Conservation (phyloP, 352 stramenopile genomes). For the Phytophthora tubulina region DNA sequence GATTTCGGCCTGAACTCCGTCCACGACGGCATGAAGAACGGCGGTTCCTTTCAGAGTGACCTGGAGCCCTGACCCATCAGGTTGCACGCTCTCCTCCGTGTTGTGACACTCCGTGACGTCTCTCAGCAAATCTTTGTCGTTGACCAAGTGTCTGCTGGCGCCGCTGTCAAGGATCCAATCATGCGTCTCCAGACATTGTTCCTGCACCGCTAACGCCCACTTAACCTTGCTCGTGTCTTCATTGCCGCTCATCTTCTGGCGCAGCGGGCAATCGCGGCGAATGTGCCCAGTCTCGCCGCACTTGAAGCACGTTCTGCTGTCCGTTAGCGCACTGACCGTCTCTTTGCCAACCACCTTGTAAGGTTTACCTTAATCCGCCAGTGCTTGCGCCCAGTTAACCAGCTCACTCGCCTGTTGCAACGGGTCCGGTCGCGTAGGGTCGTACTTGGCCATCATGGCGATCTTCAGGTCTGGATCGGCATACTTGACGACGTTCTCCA, state of each 20-base stretch:
- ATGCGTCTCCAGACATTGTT: background rate
- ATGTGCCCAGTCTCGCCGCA: background rate
- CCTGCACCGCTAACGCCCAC: background rate
- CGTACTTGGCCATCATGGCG: constrained; percentile 23
- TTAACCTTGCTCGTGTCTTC: background rate
- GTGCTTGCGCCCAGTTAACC: background rate
- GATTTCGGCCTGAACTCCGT: background rate
- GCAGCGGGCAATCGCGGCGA: background rate
- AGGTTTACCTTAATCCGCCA: constrained; percentile 5
- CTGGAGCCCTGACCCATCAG: background rate
- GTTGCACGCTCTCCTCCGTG: constrained; percentile 4
- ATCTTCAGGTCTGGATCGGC: constrained; percentile 11
- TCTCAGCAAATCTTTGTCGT: background rate
- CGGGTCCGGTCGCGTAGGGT: background rate
- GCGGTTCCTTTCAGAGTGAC: constrained; percentile 8
- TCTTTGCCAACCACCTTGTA: background rate
- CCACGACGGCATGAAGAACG: background rate
- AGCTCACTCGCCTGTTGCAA: constrained; percentile 19
- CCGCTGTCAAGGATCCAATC: constrained; percentile 16
- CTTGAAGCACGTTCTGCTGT: constrained; percentile 1
- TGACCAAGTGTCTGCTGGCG: constrained; percentile 13
- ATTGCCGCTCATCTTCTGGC: background rate
- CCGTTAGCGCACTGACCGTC: background rate
- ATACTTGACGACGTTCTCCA: constrained; percentile 28
- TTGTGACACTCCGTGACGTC: background rate